A percentile compares a stretch with the other conserved stretches of the same genome.
phyloP scores from a whole-genome alignment of 2,329 filamentous ascomycete species.

The Colletotrichum godetiae region DNA sequence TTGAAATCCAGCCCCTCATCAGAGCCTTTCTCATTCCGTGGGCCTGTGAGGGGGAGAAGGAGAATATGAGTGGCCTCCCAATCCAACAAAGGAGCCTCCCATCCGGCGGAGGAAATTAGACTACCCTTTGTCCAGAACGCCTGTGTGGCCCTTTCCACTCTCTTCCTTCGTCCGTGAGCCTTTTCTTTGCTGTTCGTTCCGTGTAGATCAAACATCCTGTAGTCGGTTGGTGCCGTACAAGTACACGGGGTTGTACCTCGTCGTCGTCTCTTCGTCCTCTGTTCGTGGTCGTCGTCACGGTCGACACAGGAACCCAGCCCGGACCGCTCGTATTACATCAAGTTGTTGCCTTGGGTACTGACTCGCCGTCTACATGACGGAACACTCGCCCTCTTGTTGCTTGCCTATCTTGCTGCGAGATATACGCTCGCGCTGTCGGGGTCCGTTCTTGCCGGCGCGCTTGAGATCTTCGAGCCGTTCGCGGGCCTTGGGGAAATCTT shows the following conservation, averaged over 20 bases:
- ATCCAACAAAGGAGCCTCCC: not conserved
- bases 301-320: slow-evolving; percentile 23
- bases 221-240: slow-evolving; percentile 9
- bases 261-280: slow-evolving; percentile 6
- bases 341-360: not conserved
- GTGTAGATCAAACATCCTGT: slow-evolving; percentile 7
- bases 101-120: not conserved
- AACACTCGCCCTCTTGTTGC: slow-evolving; percentile 90
- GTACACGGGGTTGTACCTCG: slow-evolving; percentile 10
- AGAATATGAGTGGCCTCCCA: not conserved
- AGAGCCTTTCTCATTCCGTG: not conserved
- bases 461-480: slow-evolving; percentile 94
- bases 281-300: slow-evolving; percentile 20
- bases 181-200: slow-evolving; percentile 1
- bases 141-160: not conserved
- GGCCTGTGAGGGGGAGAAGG: not conserved
- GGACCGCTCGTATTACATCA: slow-evolving; percentile 20
- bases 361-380: slow-evolving; percentile 74
- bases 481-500: slow-evolving; percentile 93
- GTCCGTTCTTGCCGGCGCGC: slow-evolving; percentile 71
- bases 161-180: not conserved
- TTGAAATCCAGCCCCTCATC: not conserved
- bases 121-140: slow-evolving; percentile 6
- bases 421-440: slow-evolving; percentile 81
- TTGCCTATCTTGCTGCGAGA: slow-evolving; percentile 84